Evolutionary conservation across 2,329 filamentous ascomycete species (phyloP), one percentile per base, ranked within the genome.

Genomic region (Salinomyces thailandicus): DNA sequence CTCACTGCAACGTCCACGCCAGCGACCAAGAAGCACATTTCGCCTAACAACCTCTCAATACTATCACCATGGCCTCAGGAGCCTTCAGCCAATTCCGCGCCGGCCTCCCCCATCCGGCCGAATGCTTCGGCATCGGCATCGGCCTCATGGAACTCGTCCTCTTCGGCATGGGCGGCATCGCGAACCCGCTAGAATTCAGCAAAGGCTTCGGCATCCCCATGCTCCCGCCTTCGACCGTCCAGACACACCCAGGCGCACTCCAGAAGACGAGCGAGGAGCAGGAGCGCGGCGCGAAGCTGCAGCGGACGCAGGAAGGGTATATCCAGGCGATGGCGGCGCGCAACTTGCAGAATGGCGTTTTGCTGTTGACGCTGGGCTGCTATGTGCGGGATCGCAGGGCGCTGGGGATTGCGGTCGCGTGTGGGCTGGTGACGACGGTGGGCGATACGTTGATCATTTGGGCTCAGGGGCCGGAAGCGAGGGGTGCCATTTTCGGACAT

Each of bases 71-170:
- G 38, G 24, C 41, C 9, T 38, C 42, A 26, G 22, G 22, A 13
- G 19, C 35, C 35, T 44, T 44, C 33, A 41, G 39, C 18, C 35
- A 46, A 36, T 26, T 47, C 43, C 51, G 47, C 46, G 36, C 41
- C 37, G 34, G 50, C 48, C 53, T 58, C 30, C 55, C 54, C 12
- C 52, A 52, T 19, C 53, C 55, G 29, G 48, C 54, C 45, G 54
- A 58, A 49, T 52, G 49, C 47, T 51, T 58, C 40, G 54, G 54
- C 14, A 54, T 58, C 45, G 53, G 57, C 32, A 36, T 58, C 31
- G 55, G 54, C 45, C 43, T 41, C 37, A 48, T 50, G 20, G 53
- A 58, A 48, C 34, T 55, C 35, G 46, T 50, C 41, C 35, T 54
- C 42, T 55, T 54, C 44, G 53, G 58, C 39, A 48, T 59, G 36